Evolutionary conservation across 768 basidiomycete species (phyloP).

Genomic region (Chalciporus sphaerocephalus): DNA sequence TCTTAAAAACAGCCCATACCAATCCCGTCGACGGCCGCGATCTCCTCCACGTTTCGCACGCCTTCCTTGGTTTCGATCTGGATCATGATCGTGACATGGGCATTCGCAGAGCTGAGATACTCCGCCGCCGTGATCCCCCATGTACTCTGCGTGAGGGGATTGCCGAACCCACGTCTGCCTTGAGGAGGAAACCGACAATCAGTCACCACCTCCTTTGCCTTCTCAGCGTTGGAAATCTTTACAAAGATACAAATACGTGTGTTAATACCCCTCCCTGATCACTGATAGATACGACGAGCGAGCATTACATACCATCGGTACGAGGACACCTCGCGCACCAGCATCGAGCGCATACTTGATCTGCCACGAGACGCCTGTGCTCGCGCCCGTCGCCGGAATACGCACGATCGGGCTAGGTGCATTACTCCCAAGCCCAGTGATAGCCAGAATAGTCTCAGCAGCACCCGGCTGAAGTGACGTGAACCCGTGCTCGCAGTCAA

Average conservation of each 20-base stretch:
- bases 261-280: too few species aligned
- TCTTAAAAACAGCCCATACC: constrained; percentile 34
- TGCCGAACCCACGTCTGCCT: constrained; percentile 64
- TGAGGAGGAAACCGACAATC: constrained; percentile 60
- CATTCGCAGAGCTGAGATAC: constrained; percentile 54
- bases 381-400: constrained; percentile 59
- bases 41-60: constrained; percentile 54
- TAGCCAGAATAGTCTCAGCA: constrained; percentile 52
- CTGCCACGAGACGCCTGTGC: constrained; percentile 58
- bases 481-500: constrained; percentile 70
- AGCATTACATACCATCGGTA: constrained; percentile 63
- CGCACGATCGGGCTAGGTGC: constrained; percentile 56
- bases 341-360: constrained; percentile 69
- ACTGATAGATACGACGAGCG: too few species aligned
- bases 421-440: constrained; percentile 40
- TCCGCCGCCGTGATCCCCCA: constrained; percentile 53
- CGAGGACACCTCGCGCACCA: constrained; percentile 59
- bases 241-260: too few species aligned
- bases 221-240: constrained; percentile 53
- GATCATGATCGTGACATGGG: constrained; percentile 51
- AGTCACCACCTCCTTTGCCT: constrained; percentile 52
- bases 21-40: constrained; percentile 58
- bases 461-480: constrained; percentile 52
- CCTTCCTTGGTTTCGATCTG: constrained; percentile 66
- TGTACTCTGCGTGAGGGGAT: constrained; percentile 52